Conservation (phyloP, 768 basidiomycete genomes). For the Chiua virens region DNA sequence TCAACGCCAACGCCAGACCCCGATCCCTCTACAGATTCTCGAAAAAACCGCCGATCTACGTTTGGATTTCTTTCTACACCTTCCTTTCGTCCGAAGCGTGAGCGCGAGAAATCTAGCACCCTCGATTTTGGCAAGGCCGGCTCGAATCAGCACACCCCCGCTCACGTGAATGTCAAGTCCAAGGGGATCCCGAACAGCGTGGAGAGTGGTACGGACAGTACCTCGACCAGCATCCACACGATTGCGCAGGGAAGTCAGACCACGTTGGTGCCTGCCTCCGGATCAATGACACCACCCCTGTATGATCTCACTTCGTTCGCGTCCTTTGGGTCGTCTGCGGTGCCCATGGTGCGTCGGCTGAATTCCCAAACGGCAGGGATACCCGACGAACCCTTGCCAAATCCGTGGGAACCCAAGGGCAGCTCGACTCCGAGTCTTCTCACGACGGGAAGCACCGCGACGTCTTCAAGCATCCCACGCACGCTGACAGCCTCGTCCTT, state of each 20-base stretch:
- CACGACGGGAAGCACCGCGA: conserved; percentile 17
- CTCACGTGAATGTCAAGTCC: not conserved
- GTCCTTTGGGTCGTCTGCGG: conserved; percentile 8
- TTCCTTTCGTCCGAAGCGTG: conserved; percentile 16
- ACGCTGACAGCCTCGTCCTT: conserved; percentile 4
- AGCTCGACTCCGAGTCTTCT: conserved; percentile 25
- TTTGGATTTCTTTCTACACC: conserved; percentile 26
- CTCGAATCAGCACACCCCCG: not conserved
- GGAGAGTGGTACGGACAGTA: conserved; percentile 18
- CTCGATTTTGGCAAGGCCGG: not conserved
- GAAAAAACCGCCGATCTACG: conserved; percentile 18
- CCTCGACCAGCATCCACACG: conserved; percentile 21
- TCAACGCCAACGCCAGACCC: not conserved
- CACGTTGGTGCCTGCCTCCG: conserved; percentile 11
- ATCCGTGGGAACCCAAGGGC: not conserved
- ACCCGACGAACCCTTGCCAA: not conserved
- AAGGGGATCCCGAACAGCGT: not conserved
- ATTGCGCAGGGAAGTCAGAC: conserved; percentile 20
- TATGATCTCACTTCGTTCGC: conserved; percentile 8
- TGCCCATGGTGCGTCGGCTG: conserved; percentile 22
- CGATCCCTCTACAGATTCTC: not conserved
- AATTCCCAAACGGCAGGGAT: conserved; percentile 11
- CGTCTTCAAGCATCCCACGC: conserved; percentile 15
- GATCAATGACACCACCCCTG: not conserved
- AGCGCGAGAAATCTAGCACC: conserved; percentile 14